Percentiles rank a stretch among this genome's conserved stretches.
Conservation (phyloP, 1,284 basidiomycete genomes). For the Leccinum fallax region DNA sequence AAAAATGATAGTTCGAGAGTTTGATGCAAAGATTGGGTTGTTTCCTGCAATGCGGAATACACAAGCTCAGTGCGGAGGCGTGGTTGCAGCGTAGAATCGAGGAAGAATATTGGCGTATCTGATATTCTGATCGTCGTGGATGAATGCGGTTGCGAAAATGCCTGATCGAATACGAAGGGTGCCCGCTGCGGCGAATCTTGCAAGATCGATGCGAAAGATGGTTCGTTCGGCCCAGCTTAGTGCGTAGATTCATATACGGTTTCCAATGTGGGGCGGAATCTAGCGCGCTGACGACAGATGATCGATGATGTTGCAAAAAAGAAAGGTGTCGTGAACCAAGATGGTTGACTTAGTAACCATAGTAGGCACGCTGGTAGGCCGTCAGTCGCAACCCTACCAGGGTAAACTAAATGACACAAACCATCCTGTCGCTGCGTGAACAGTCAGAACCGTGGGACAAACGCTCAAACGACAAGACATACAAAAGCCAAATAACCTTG, state of each 20-base stretch:
- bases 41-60: constrained; percentile 28
- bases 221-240: constrained; percentile 20
- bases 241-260: constrained; percentile 28
- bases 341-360: constrained; percentile 39
- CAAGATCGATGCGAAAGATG: constrained; percentile 37
- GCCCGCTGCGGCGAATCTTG: constrained; percentile 21
- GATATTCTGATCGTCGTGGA: constrained; percentile 18
- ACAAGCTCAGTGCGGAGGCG: constrained; percentile 13
- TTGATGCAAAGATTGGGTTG: constrained; percentile 38
- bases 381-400: constrained; percentile 17
- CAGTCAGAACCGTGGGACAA: constrained; percentile 8
- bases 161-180: constrained; percentile 27
- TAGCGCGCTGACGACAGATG: constrained; percentile 22
- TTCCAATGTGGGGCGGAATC: constrained; percentile 26
- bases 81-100: constrained; percentile 23
- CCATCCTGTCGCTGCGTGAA: constrained; percentile 51
- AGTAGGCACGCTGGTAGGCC: constrained; percentile 40
- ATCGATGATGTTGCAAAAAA: constrained; percentile 18
- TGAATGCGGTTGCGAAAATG: constrained; percentile 30
- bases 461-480: constrained; percentile 35
- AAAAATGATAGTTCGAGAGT: constrained; percentile 31
- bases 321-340: constrained; percentile 28
- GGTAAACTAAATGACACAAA: constrained; percentile 27
- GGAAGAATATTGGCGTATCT: constrained; percentile 27
- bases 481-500: constrained; percentile 88